phyloP scores from a whole-genome alignment of 2,329 filamentous ascomycete species.

The Microdochium bolleyi region DNA sequence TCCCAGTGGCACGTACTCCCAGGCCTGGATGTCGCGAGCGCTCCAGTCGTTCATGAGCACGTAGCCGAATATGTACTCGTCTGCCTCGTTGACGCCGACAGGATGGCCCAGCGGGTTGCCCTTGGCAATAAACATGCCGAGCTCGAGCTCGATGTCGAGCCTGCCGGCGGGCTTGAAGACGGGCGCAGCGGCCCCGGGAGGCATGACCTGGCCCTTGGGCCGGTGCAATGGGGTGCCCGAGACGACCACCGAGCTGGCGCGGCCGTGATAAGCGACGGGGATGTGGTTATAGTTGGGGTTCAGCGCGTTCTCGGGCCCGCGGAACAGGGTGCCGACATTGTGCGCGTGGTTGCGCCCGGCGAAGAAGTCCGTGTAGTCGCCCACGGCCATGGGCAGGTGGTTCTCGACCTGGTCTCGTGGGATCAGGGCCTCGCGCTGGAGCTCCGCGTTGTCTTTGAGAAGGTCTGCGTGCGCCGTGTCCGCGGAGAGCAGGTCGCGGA shows the following conservation, averaged over 20 bases:
- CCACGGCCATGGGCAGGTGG: slow-evolving; percentile 69
- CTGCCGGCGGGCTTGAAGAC: slow-evolving; percentile 40
- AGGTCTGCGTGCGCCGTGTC: slow-evolving; percentile 33
- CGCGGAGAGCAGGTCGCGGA: slow-evolving; percentile 52
- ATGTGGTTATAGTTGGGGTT: slow-evolving; percentile 77
- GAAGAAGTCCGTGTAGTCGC: slow-evolving; percentile 83
- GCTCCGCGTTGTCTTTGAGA: slow-evolving; percentile 25
- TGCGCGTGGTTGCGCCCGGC: slow-evolving; percentile 73
- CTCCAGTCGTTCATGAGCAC: slow-evolving; percentile 60
- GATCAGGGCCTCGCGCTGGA: slow-evolving; percentile 19
- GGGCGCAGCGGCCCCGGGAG: not conserved
- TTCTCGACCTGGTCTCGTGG: slow-evolving; percentile 42
- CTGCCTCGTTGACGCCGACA: not conserved
- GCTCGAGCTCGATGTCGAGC: slow-evolving; percentile 71
- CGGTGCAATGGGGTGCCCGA: slow-evolving; percentile 66
- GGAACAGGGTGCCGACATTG: slow-evolving; percentile 61
- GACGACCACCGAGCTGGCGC: slow-evolving; percentile 66
- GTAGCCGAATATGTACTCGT: slow-evolving; percentile 63
- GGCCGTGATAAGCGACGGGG: slow-evolving; percentile 72
- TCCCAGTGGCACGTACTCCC: slow-evolving; percentile 54
- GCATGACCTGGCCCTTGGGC: slow-evolving; percentile 57
- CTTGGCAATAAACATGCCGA: slow-evolving; percentile 66
- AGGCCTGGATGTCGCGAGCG: slow-evolving; percentile 51
- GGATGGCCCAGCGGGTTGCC: slow-evolving; percentile 38
- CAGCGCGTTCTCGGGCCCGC: slow-evolving; percentile 64